A percentile compares a stretch with the other conserved stretches of the same genome.
Evolutionary conservation across 2,329 filamentous ascomycete species (phyloP).

Genomic region (Immersiporthe knoxdaviesiana): DNA sequence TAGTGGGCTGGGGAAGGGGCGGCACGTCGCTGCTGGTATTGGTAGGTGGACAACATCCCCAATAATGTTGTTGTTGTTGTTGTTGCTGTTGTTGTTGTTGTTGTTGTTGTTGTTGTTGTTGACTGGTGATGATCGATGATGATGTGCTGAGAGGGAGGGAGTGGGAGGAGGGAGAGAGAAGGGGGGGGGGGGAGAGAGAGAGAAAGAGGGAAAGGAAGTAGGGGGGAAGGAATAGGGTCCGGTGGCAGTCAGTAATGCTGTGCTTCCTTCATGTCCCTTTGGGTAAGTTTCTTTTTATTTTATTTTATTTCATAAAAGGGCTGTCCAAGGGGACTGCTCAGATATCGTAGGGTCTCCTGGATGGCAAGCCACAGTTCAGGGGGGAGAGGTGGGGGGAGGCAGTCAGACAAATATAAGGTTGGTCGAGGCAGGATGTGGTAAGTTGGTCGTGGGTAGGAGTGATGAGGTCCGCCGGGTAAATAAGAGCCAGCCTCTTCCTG

Average conservation of each 20-base stretch:
- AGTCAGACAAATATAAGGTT: conserved; percentile 14
- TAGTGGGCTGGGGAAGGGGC: conserved; percentile 41
- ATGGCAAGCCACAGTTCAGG: conserved; percentile 19
- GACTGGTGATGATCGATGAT: conserved; percentile 36
- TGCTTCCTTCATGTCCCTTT: neutral
- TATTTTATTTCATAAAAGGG: neutral
- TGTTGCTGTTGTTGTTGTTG: no score
- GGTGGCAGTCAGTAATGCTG: conserved; percentile 12
- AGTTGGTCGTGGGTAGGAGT: neutral
- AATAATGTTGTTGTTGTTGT: conserved; percentile 46
- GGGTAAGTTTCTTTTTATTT: conserved; percentile 21
- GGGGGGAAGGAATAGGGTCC: conserved; percentile 12
- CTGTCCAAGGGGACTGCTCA: neutral
- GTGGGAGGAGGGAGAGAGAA: neutral
- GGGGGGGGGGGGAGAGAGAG: no score
- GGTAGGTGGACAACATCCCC: conserved; percentile 57
- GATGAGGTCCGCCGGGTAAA: conserved; percentile 28
- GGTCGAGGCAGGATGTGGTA: conserved; percentile 2
- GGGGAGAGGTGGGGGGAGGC: neutral
- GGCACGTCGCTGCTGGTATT: conserved; percentile 50
- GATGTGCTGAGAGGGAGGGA: conserved; percentile 14
- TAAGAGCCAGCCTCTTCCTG: conserved; percentile 18
- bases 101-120: no score
- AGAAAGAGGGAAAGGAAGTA: conserved; percentile 7
- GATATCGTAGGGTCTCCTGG: conserved; percentile 1